Evolutionary conservation across 2,329 filamentous ascomycete species (phyloP).

Genomic region (Tolypocladium tropicale): DNA sequence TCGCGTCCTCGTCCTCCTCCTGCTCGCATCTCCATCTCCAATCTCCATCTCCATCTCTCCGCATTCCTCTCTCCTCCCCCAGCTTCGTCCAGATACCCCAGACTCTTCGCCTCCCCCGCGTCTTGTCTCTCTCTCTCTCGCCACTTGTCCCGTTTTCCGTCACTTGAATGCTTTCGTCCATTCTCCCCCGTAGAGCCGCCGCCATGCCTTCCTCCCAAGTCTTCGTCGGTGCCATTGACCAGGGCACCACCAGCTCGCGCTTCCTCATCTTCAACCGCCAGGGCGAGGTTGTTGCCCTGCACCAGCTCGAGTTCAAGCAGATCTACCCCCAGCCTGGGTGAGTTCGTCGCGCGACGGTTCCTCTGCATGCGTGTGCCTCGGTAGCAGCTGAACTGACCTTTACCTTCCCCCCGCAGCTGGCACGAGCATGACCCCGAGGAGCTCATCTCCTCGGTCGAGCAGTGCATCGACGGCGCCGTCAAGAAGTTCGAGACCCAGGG

Average conservation of each 20-base stretch:
- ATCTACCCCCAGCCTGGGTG: slow-evolving; percentile 67
- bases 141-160: not conserved
- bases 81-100: not conserved
- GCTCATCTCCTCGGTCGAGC: slow-evolving; percentile 59
- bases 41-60: not conserved
- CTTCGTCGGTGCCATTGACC: slow-evolving; percentile 70
- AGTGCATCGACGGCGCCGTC: slow-evolving; percentile 66
- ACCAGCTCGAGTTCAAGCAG: slow-evolving; percentile 68
- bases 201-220: slow-evolving; percentile 21
- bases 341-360: slow-evolving; percentile 19
- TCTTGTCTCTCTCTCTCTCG: not conserved
- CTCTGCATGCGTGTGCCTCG: not conserved
- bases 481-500: slow-evolving; percentile 58
- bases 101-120: too few relatives aligned
- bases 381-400: not conserved
- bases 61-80: not conserved
- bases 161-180: slow-evolving; percentile 13
- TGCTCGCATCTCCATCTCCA: not conserved
- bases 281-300: slow-evolving; percentile 59
- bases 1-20: not conserved
- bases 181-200: slow-evolving; percentile 11
- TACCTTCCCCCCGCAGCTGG: slow-evolving; percentile 47
- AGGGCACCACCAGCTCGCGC: slow-evolving; percentile 68
- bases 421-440: slow-evolving; percentile 76
- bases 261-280: slow-evolving; percentile 68